Percentiles rank a stretch among this genome's conserved stretches.
Conservation (phyloP, 2,329 filamentous ascomycete genomes). For the Epichloe sibirici region DNA sequence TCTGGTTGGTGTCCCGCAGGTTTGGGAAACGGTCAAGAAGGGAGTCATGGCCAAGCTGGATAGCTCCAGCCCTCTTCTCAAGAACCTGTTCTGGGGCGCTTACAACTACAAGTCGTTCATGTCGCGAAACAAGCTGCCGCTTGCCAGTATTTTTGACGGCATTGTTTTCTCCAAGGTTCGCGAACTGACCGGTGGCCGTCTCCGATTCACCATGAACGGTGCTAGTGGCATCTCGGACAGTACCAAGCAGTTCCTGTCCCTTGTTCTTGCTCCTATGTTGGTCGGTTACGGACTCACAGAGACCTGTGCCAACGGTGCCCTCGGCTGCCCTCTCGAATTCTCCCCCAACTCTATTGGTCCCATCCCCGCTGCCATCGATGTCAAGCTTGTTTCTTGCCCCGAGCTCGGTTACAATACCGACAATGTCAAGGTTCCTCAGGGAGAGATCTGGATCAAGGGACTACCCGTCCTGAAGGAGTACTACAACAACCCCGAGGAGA, state of each 20-base stretch:
- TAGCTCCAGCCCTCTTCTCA: slow-evolving; percentile 54
- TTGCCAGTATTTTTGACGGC: slow-evolving; percentile 59
- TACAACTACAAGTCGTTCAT: slow-evolving; percentile 48
- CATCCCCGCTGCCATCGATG: slow-evolving; percentile 62
- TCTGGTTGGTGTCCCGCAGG: slow-evolving; percentile 86
- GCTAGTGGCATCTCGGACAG: slow-evolving; percentile 81
- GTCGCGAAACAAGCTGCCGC: slow-evolving; percentile 46
- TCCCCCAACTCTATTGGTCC: slow-evolving; percentile 67
- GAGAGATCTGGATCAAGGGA: slow-evolving; percentile 85
- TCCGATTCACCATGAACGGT: slow-evolving; percentile 88
- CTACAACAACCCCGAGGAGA: slow-evolving; percentile 78
- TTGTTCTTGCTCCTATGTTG: slow-evolving; percentile 91
- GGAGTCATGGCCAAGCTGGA: slow-evolving; percentile 75
- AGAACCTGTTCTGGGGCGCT: slow-evolving; percentile 65
- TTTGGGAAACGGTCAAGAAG: slow-evolving; percentile 97
- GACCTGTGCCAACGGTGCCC: slow-evolving; percentile 71
- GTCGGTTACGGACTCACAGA: slow-evolving; percentile 90
- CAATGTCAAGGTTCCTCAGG: slow-evolving; percentile 61
- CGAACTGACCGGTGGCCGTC: slow-evolving; percentile 73
- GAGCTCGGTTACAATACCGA: slow-evolving; percentile 77
- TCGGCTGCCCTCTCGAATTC: slow-evolving; percentile 78
- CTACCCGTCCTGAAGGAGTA: slow-evolving; percentile 64
- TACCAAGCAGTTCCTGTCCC: slow-evolving; percentile 81
- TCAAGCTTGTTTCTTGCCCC: slow-evolving; percentile 83
- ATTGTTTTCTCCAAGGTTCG: slow-evolving; percentile 89